phyloP scores from a whole-genome alignment of 208 protist genomes.

The Trypanosoma grayi region DNA sequence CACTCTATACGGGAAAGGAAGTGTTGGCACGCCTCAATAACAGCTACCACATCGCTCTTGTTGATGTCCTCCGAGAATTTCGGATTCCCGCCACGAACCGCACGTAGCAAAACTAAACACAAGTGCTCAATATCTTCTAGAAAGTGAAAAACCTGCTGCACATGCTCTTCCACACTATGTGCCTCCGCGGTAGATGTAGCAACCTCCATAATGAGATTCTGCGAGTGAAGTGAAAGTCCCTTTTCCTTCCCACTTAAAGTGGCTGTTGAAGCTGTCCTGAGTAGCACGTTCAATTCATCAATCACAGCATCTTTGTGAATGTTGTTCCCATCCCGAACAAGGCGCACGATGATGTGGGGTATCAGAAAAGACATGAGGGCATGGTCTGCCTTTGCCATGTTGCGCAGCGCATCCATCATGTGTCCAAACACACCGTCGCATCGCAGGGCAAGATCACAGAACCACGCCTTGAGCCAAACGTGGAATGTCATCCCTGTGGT shows the following conservation, averaged over 20 bases:
- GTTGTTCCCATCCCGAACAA: slow-evolving; percentile 40
- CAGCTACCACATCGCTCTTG: slow-evolving; percentile 24
- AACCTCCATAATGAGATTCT: slow-evolving; percentile 32
- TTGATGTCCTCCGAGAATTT: slow-evolving; percentile 8
- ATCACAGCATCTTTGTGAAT: slow-evolving; percentile 37
- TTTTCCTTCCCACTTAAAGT: not conserved
- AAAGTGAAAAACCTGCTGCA: slow-evolving; percentile 61
- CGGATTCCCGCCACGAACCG: not conserved
- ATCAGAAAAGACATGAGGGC: slow-evolving; percentile 62
- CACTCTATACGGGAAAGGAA: slow-evolving; percentile 49
- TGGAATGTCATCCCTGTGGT: slow-evolving; percentile 42
- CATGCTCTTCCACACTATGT: slow-evolving; percentile 53
- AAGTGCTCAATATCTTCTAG: slow-evolving; percentile 76
- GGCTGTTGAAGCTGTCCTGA: slow-evolving; percentile 6
- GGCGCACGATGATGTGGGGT: slow-evolving; percentile 70
- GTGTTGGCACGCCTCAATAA: slow-evolving; percentile 34
- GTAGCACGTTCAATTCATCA: slow-evolving; percentile 40
- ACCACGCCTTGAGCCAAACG: slow-evolving; percentile 69
- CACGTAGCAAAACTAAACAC: slow-evolving; percentile 41
- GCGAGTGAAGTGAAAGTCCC: slow-evolving; percentile 38
- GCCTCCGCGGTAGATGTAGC: not conserved
- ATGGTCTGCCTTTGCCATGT: slow-evolving; percentile 78
- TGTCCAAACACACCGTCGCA: slow-evolving; percentile 55
- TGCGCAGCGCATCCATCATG: slow-evolving; percentile 70
- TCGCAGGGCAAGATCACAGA: slow-evolving; percentile 51